Evolutionary conservation across 164 flowering plant species (phyloP), one percentile per base, ranked within the genome.

Genomic region (Paratinospora sagittata): DNA sequence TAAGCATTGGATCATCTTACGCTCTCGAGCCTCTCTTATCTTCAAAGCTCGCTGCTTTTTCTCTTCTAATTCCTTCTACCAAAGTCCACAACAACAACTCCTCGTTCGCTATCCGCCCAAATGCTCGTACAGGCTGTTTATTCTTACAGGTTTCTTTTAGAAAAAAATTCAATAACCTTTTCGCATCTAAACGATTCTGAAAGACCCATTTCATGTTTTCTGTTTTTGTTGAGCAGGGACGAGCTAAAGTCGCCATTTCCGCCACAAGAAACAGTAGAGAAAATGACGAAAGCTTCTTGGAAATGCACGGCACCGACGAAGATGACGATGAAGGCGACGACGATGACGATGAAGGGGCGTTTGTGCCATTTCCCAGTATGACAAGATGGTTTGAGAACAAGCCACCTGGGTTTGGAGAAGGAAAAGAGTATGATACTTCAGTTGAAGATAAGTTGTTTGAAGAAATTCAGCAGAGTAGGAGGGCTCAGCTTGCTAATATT

Each of bases 391-490:
- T 82, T 14, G 70, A 78, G 81, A 87, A 81, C 37, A 89, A 78
- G 79, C 99, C 99, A 1, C 57, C 73, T 26, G 97, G 98, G 52
- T 90, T 95, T 76, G 98, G 97, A 17, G 89, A 84, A 77, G 97
- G 90, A 24, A 95, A 88, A 75, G 87, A 65, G 66, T 95, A 90
- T 68, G 97, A 90, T 76, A 91, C 96, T 69, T 77, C 83, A 6
- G 24, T 91, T 74, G 98, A 92, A 75, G 97, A 95, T 68, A 85
- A 84, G 75, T 74, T 90, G 81, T 72, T 87, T 68, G 90, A 88
- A 61, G 97, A 95, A 81, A 77, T 92, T 16, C 84, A 85, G 79
- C 87, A 88, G 84, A 86, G 91, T 73, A 82, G 87, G 64, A 57
- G 27, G 63, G 94, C 94, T 23, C 97, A 92, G 82, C 75, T 84